These are phyloP conservation scores for Cladophialophora bantiana DNA, from an alignment of 2,329 filamentous ascomycete species.

Conservation along the genomic window DNA sequence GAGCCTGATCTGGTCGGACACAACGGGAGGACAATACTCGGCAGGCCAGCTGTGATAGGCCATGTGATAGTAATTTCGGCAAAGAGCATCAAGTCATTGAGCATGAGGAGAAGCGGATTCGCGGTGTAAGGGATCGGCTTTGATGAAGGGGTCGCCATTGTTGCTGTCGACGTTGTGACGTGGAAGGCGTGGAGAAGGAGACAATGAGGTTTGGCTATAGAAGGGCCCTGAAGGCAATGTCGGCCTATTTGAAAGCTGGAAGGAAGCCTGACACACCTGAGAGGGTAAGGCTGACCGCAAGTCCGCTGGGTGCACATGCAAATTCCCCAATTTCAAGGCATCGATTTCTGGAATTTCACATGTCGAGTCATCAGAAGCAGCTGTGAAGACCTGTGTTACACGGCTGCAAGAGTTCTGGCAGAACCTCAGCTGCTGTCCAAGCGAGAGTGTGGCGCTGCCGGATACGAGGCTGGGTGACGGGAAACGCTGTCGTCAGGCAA, in stretches of 20 bases:
- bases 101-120: slow-evolving; percentile 49
- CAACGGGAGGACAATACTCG: slow-evolving; percentile 67
- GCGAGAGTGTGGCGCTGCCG: slow-evolving; percentile 15
- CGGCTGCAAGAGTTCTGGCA: background rate
- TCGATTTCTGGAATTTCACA: slow-evolving; percentile 14
- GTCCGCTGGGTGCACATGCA: background rate
- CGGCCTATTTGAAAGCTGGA: background rate
- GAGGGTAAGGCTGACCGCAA: background rate
- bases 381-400: background rate
- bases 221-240: background rate
- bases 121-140: slow-evolving; percentile 48
- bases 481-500: background rate
- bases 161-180: slow-evolving; percentile 45
- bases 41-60: slow-evolving; percentile 50
- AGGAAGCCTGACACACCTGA: background rate
- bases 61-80: slow-evolving; percentile 42
- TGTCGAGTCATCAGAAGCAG: background rate
- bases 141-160: slow-evolving; percentile 41
- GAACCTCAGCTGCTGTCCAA: slow-evolving; percentile 10
- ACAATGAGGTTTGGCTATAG: background rate
- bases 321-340: background rate
- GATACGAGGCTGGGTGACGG: slow-evolving; percentile 21
- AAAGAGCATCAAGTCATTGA: slow-evolving; percentile 50
- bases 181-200: slow-evolving; percentile 37
- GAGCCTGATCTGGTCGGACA: slow-evolving; percentile 58